Base-by-base conservation (phyloP, 2,329 filamentous ascomycete species). In the Sporothrix sp. region DNA sequence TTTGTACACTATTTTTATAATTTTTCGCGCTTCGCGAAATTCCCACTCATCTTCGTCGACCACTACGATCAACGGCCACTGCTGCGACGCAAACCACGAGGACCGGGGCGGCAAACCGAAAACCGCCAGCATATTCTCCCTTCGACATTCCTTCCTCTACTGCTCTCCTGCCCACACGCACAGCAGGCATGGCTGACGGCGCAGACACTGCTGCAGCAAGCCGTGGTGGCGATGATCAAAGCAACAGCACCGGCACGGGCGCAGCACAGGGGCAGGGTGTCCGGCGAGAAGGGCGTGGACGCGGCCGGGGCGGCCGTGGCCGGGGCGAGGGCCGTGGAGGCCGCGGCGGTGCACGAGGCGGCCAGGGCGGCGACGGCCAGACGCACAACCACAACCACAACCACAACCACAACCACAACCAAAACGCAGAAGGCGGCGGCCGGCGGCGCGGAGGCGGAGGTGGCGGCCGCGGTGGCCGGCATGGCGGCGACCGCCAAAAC, bases 271-370 rank as follows among this genome's bases (percentile, higher is more conserved):
- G n/a, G n/a, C n/a, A n/a, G n/a, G n/a, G n/a, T n/a, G n/a, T n/a
- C n/a, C n/a, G n/a, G 60, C 70, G 69, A 32, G 65, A 71, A 48
- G 68, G 69, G 51, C 67, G 71, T 32, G 44, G 37, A 14, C 16
- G 50, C 10, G 38, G 23, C 16, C 35, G 33, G 3, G 37, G 43
- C 28, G 35, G 43, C 25, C 35, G 43, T 23, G 68, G 69, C 50
- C 67, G 71, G 4, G 47, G 48, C 8, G 30, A 38, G 3, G 30
- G 30, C 38, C 39, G 38, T 39, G 50, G 50, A 6, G 32, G 50
- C 11, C 27, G 46, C 11, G 51, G 51, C 10, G 20, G 45, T n/a
- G 51, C 39, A 14, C 38, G 51, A 3, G 50, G 43, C 4, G 63
- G 69, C 60, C 69, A 68, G 21, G 65, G 71, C 44, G 52, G 50